These are phyloP conservation scores for Arthroderma uncinatum DNA, from an alignment of 2,329 filamentous ascomycete genomes.

Conservation along the genomic window DNA sequence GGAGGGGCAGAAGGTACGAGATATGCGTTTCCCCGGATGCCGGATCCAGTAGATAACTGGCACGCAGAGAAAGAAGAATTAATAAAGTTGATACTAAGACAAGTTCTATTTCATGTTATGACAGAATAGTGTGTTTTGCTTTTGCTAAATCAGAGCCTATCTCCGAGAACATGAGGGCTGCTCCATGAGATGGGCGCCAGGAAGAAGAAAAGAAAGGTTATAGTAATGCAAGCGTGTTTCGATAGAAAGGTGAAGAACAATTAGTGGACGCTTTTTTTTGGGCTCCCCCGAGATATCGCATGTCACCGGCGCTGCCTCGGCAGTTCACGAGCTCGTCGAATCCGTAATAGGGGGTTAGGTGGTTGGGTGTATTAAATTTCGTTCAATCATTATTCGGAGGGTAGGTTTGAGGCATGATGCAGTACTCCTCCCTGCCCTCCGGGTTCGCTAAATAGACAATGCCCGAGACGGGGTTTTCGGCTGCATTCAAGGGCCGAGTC, in stretches of 20 bases:
- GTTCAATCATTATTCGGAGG: conserved; percentile 1
- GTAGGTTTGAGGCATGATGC: background rate
- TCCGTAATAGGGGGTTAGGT: background rate
- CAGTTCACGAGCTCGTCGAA: conserved; percentile 1
- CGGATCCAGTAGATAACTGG: background rate
- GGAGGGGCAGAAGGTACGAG: background rate
- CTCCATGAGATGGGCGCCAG: no score
- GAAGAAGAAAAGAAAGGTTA: background rate
- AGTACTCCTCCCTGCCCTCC: background rate
- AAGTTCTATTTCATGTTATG: background rate
- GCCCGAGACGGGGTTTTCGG: background rate
- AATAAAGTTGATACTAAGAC: conserved; percentile 2
- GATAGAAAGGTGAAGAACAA: background rate
- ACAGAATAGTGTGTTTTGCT: background rate
- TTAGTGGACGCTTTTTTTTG: background rate
- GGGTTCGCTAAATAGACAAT: background rate
- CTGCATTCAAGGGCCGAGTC: conserved; percentile 12
- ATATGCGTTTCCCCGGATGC: background rate
- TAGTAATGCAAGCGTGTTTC: background rate
- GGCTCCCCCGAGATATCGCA: background rate
- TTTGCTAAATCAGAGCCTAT: background rate
- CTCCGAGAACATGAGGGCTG: background rate
- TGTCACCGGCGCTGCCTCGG: background rate
- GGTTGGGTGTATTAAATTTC: background rate
- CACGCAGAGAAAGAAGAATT: conserved; percentile 1